Evolutionary conservation across 805 yeast genomes (phyloP), one percentile per base, ranked within the genome.

Genomic region (Wickerhamiella musiphila): DNA sequence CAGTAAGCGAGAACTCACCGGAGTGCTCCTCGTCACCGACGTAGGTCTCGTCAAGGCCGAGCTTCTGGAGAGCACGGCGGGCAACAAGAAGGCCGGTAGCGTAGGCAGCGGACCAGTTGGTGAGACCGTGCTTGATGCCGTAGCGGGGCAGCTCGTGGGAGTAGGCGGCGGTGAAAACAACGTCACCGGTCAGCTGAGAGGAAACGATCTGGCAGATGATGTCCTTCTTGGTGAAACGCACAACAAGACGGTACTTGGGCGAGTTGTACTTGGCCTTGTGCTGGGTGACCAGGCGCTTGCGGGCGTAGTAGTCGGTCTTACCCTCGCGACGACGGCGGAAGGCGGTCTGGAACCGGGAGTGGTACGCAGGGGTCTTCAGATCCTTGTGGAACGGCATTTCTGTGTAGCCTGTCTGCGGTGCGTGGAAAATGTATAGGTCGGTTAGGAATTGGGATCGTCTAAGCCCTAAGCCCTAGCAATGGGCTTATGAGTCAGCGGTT

Each of bases 251-350:
- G 81, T 86, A 90, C 74, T 90, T 90, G 68, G 98, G 98, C 60
- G 94, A 63, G 78, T 73, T 76, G 92, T 90, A 90, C 74, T 90
- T 90, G 63, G 94, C 94, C 84, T 90, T 90, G 90, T 86, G 94
- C 73, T 90, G 98, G 57, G 95, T 73, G 58, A 90, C 90, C 61
- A 90, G 72, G 72, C 96, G 83, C 93, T 90, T 90, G 77, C 98
- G 84, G 66, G 90, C 94, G 76, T 84, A 90, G 93, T 84, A 90
- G 66, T 90, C 98, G 61, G 98, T 90, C 76, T 90, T 90, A 71
- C 98, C 98, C 71, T 90, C 95, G 65, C 93, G 81, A 78, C 98
- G 81, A 76, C 98, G 84, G 68, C 98, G 83, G 94, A 84, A 90
- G 50, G 96, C 95, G 64, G 98, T 90, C 73, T 90, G 98, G 93